Base-by-base conservation (phyloP, 2,329 filamentous ascomycete species). In the Fusarium duplospermum region DNA sequence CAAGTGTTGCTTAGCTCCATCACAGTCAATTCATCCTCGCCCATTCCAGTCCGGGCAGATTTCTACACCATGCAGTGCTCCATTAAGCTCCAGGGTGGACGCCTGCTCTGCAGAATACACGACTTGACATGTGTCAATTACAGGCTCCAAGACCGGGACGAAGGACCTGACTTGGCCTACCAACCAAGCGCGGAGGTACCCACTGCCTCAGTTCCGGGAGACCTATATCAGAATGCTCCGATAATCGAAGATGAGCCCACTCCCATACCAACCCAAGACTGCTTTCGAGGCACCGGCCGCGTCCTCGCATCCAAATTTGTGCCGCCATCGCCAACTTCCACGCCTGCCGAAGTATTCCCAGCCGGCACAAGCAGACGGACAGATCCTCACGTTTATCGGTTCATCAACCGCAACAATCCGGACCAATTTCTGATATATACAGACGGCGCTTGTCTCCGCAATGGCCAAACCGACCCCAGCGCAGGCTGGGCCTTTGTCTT, bases 371-470 rank as follows among this genome's bases (percentile, higher is more conserved):
- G 45, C 14, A 29, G 16, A 4, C 29, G 52, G 2, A 11, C 16
- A 11, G 18, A 1, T 14, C 40, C 58, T 4, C 4, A 11, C 1
- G n/a, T 52, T 29, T 24, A 10, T 45, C 61, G 69, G 1, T 73
- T 68, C 27, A 61, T 76, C 29, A 66, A 58, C 29, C 40, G 54
- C 27, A 56, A 64, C 22, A 42, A 76, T 16, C 47, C 61, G 2
- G 22, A 56, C 5, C 14, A 72, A 35, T 5, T 82, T 31, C 82
- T 89, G 10, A 80, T 87, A 60, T 85, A 81, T 71, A 83, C 84
- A 1, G 85, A 87, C 67, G 86, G 86, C 4, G 81, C 85, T 0
- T 88, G 87, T 65, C 71, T 82, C 6, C 73, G 82, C 45, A 87
- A 87, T 69, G 85, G 85, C 20, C 67, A 80, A 35, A 18, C 61